Evolutionary conservation across 345 rosid species (phyloP), one percentile per base, ranked within the genome.

Genomic region (Populus alba): DNA sequence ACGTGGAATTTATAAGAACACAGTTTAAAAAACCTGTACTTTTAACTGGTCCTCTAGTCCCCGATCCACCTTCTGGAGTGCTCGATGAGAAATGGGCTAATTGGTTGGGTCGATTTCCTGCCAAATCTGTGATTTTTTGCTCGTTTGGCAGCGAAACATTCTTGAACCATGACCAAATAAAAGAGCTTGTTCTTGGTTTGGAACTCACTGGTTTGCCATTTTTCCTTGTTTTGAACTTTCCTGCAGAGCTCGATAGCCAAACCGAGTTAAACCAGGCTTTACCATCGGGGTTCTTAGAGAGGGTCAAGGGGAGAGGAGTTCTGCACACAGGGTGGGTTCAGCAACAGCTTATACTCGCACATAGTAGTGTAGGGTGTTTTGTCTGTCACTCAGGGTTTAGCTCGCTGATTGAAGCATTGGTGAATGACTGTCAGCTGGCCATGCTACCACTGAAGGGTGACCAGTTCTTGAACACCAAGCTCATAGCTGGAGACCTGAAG

Each of bases 301-400:
- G 83, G 51, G 83, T 80, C 41, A 55, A 66, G 25, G 83, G 66
- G 27, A 80, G 85, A 49, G 81, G 78, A 3, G 33, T 76, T 9
- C 68, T 82, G 66, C 83, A 84, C 73, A 49, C 74, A 11, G 86
- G 87, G 8, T 84, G 87, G 89, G 83, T 84, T 20, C 89, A 63
- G 37, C 86, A 82, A 17, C 79, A 39, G 63, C 85, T 77, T 16
- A 82, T 84, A 3, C 69, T 86, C 39, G 81, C 78, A 0, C 78
- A 82, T 37, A 45, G 51, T 1, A 80, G 77, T 7, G 83, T 84
- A 3, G 87, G 84, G 1, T 86, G 85, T 38, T 84, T 10, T 27
- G 11, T 86, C 3, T 74, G 68, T 53, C 89, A 86, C 39, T 73
- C 84, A 0, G 86, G 89, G 17, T 78, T 75, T 7, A 82, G 87